Percentiles rank a stretch among this genome's conserved stretches.
phyloP scores from a whole-genome alignment of 2,329 filamentous ascomycete species.

The Graphilbum sp. region DNA sequence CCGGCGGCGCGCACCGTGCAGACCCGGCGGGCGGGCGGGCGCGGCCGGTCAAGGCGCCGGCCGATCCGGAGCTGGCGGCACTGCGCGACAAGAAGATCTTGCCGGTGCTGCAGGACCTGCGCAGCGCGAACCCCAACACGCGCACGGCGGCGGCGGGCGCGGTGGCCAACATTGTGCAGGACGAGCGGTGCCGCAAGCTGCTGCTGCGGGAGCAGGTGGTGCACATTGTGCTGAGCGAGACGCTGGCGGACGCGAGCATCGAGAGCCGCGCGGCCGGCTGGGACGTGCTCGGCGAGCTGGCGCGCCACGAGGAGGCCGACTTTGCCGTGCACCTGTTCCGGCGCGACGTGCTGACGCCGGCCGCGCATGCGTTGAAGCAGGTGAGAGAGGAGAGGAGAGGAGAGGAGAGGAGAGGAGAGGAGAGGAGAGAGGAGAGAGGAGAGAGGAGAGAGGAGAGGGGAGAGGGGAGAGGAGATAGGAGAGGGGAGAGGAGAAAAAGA shows the following conservation, averaged over 20 bases:
- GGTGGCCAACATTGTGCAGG: constrained; percentile 44
- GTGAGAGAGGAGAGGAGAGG: constrained; percentile 19
- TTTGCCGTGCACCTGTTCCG: constrained; percentile 51
- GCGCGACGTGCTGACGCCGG: constrained; percentile 42
- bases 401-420: neutral
- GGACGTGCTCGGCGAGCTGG: constrained; percentile 46
- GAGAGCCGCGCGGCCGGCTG: constrained; percentile 52
- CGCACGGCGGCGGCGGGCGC: constrained; percentile 42
- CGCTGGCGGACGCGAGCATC: constrained; percentile 43
- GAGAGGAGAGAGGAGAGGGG: constrained; percentile 10
- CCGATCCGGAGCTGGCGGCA: constrained; percentile 46
- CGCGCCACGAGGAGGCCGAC: constrained; percentile 46
- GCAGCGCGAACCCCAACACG: constrained; percentile 41
- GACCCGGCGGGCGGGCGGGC: constrained; percentile 27
- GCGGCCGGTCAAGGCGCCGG: constrained; percentile 34
- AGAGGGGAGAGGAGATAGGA: constrained; percentile 6
- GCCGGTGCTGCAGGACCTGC: constrained; percentile 43
- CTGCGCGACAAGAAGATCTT: constrained; percentile 47
- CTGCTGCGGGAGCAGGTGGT: constrained; percentile 51
- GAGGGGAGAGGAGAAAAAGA: constrained; percentile 9
- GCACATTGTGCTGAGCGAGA: constrained; percentile 44
- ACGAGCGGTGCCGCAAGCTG: constrained; percentile 45
- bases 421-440: neutral
- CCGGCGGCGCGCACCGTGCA: constrained; percentile 27
- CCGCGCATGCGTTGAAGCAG: constrained; percentile 36